Percentiles rank a stretch among this genome's conserved stretches.
Evolutionary conservation across 1,284 basidiomycete species (phyloP).

Genomic region (Cryptococcus hybrid): DNA sequence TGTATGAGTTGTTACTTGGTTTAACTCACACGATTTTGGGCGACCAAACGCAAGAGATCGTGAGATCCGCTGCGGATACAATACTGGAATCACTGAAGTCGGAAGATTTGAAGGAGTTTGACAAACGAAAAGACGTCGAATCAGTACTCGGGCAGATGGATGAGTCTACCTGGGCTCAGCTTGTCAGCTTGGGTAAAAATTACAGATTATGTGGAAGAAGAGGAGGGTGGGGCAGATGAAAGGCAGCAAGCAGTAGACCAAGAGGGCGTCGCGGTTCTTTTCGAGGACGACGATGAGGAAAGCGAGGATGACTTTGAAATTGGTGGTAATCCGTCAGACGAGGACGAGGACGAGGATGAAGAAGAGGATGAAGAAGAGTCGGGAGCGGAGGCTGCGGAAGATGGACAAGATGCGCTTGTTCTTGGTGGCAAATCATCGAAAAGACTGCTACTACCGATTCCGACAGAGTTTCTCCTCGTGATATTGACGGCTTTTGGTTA

Average conservation of each 20-base stretch:
- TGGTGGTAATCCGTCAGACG: constrained; percentile 51
- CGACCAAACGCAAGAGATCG: constrained; percentile 93
- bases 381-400: constrained; percentile 55
- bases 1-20: constrained; percentile 89
- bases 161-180: constrained; percentile 78
- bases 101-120: constrained; percentile 89
- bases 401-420: constrained; percentile 57
- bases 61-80: constrained; percentile 89
- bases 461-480: constrained; percentile 81
- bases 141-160: constrained; percentile 64
- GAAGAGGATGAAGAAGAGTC: constrained; percentile 54
- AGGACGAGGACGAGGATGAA: constrained; percentile 60
- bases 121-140: constrained; percentile 95
- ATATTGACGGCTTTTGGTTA: constrained; percentile 97
- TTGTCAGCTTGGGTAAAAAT: constrained; percentile 93
- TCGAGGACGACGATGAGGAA: constrained; percentile 93
- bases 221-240: constrained; percentile 74
- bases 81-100: constrained; percentile 89
- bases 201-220: constrained; percentile 90
- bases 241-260: constrained; percentile 51
- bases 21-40: constrained; percentile 79
- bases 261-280: constrained; percentile 93
- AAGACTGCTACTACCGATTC: constrained; percentile 37
- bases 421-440: constrained; percentile 57
- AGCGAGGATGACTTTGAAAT: constrained; percentile 73